Base-by-base conservation (phyloP, 2,329 filamentous ascomycete species). In the Pseudogymnoascus sp. region DNA sequence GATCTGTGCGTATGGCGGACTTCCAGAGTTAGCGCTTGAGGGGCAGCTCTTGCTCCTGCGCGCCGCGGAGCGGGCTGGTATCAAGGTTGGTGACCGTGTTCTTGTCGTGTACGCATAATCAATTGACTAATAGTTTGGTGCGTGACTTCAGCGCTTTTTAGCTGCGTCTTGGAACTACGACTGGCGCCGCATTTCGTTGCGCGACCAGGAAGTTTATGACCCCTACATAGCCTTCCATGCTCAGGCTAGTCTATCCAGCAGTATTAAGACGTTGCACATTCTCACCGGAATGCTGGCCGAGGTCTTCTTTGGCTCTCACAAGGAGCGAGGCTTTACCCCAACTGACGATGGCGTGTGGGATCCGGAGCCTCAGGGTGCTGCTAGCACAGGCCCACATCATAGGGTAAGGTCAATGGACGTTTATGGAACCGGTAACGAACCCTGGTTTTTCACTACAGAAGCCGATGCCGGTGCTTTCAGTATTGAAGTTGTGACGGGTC, bases 21-120 rank as follows among this genome's bases (percentile, higher is more conserved):
- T 50, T 6, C 67, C 72, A 1, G 62, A 70, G 35, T 60, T 72
- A 3, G 61, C 61, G 4, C 62, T 76, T 8, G 74, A 75, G 6
- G 73, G 67, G 2, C 70, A 75, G 33, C 66, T 76, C 2, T 61
- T 73, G 11, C 71, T 76, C 0, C 65, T 76, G 1, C 67, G 72
- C 6, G 74, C 74, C 2, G 71, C 71, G 1, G 74, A 75, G 63
- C 66, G 72, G 4, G 74, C 73, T 4, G 67, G 69, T 0, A 65
- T 75, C 58, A 71, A 66, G 59, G 60, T 65, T 54, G 2, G 43
- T 50, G 6, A 5, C 43, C 2, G 14, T 12, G 7, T 2, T 30
- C 43, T 18, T 18, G 25, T 8, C 14, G 16, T 30, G 1, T 4
- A 50, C 11, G n/a, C 7, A 12, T 2, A 50, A 30, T 18, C 2